phyloP scores from a whole-genome alignment of 164 flowering plant genomes.

The Malania oleifera region DNA sequence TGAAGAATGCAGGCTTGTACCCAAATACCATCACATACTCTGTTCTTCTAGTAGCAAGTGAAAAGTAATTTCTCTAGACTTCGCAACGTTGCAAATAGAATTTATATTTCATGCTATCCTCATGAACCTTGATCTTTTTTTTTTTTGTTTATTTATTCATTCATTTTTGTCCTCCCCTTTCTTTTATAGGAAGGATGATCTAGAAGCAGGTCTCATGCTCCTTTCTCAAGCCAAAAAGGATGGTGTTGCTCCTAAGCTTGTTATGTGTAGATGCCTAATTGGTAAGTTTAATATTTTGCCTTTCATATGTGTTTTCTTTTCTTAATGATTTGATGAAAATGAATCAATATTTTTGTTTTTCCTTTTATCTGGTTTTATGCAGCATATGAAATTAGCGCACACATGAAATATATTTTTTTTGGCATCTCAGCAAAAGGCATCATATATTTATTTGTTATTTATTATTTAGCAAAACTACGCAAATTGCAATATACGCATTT shows the following conservation, averaged over 20 bases:
- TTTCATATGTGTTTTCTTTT: too few species aligned
- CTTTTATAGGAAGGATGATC: conserved; percentile 58
- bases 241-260: conserved; percentile 48
- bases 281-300: conserved; percentile 64
- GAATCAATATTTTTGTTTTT: too few species aligned
- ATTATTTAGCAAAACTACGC: too few species aligned
- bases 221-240: conserved; percentile 69
- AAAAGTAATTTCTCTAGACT: conserved; percentile 47
- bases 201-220: conserved; percentile 58
- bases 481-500: too few species aligned
- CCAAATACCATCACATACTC: conserved; percentile 70
- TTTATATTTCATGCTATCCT: conserved; percentile 4
- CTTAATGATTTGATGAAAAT: too few species aligned
- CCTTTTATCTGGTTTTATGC: too few species aligned
- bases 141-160: not conserved
- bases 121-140: not conserved
- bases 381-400: too few species aligned
- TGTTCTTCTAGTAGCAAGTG: conserved; percentile 67
- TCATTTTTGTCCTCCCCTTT: not conserved
- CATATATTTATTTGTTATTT: too few species aligned
- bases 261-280: conserved; percentile 61
- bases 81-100: not conserved
- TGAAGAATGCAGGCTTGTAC: conserved; percentile 48
- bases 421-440: too few species aligned
- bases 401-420: too few species aligned